Percentiles rank a stretch among this genome's conserved stretches.
phyloP scores from a whole-genome alignment of 495 filamentous ascomycete species.

The Bacidia rubella region DNA sequence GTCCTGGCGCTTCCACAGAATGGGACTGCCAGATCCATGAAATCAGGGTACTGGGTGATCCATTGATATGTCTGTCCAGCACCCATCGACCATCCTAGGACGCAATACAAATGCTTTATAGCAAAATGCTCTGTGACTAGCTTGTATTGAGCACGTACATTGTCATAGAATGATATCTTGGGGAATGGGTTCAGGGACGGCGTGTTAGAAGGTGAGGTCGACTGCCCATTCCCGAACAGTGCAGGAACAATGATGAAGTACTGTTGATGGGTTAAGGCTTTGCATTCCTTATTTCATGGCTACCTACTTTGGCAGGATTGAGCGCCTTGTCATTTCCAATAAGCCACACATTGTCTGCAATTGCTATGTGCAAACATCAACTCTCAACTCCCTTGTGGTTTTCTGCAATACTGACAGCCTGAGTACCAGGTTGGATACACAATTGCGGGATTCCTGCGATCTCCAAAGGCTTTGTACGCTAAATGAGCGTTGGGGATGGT shows the following conservation, averaged over 20 bases:
- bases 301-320: conserved; percentile 33
- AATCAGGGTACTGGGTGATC: conserved; percentile 58
- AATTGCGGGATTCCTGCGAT: conserved; percentile 46
- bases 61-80: conserved; percentile 56
- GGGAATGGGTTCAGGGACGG: conserved; percentile 42
- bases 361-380: conserved; percentile 22
- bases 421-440: conserved; percentile 64
- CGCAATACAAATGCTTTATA: conserved; percentile 46
- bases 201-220: conserved; percentile 54
- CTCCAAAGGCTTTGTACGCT: conserved; percentile 59
- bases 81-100: conserved; percentile 62
- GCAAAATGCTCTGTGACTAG: conserved; percentile 51
- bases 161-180: conserved; percentile 50
- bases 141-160: conserved; percentile 52
- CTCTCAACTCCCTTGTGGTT: neutral
- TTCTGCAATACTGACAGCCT: conserved; percentile 29
- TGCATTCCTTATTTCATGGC: neutral
- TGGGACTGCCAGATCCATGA: conserved; percentile 51
- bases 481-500: conserved; percentile 43
- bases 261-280: neutral
- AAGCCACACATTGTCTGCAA: conserved; percentile 54
- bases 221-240: conserved; percentile 62
- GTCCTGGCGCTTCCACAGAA: conserved; percentile 58
- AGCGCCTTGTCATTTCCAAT: conserved; percentile 48
- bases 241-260: conserved; percentile 61